These are phyloP conservation scores for Zygnema circumcarinatum DNA, from an alignment of 139 green algal genomes.

Conservation along the genomic window DNA sequence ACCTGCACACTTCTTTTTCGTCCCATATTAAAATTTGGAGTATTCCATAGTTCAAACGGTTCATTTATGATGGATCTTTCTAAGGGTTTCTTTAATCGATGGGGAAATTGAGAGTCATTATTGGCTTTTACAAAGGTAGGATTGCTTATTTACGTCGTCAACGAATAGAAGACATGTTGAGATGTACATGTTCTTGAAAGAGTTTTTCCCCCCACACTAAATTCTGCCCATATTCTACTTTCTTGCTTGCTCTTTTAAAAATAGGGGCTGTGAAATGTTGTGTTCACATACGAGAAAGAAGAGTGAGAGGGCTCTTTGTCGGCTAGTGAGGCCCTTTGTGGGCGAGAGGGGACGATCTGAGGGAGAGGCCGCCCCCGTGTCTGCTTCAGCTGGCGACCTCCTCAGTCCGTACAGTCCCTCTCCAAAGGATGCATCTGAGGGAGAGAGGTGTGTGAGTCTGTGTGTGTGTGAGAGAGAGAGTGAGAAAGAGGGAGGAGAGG, in stretches of 20 bases:
- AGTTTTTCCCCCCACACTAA: neutral
- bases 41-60: neutral
- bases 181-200: neutral
- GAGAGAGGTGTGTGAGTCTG: neutral
- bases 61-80: neutral
- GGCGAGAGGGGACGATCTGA: neutral
- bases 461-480: neutral
- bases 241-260: neutral
- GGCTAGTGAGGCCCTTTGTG: neutral
- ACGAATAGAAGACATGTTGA: neutral
- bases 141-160: neutral
- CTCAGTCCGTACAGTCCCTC: constrained; percentile 54
- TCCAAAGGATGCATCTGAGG: constrained; percentile 52
- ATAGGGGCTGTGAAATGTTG: neutral
- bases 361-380: neutral
- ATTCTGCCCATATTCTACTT: neutral
- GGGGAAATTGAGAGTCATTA: neutral
- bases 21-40: neutral
- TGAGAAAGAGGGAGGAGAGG: neutral
- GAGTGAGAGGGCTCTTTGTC: constrained; percentile 46
- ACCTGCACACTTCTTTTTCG: constrained; percentile 7
- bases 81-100: neutral
- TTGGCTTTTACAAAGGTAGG: neutral
- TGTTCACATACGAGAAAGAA: constrained; percentile 53
- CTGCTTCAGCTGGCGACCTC: constrained; percentile 16